Evolutionary conservation across 2,329 filamentous ascomycete species (phyloP).

Genomic region (Exophiala phaeomuriformis): DNA sequence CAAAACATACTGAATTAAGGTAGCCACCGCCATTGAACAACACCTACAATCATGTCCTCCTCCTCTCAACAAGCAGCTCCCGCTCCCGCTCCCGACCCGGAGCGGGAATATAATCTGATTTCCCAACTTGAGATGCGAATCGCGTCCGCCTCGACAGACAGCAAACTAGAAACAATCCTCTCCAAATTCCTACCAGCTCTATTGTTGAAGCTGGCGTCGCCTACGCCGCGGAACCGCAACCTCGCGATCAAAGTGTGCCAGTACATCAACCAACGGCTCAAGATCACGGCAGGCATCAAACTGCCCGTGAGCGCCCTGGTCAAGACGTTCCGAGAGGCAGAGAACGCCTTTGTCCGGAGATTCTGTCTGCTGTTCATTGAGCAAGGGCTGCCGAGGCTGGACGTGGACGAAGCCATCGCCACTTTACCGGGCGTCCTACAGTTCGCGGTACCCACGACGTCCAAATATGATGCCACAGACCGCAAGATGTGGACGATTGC

Average conservation of each 20-base stretch:
- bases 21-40: neutral
- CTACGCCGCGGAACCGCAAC: constrained; percentile 69
- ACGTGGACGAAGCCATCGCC: constrained; percentile 57
- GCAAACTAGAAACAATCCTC: constrained; percentile 70
- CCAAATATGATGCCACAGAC: constrained; percentile 30
- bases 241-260: constrained; percentile 68
- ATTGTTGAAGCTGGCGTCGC: constrained; percentile 77
- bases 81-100: constrained; percentile 38
- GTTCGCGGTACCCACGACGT: constrained; percentile 45
- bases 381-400: constrained; percentile 63
- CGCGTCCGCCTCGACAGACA: constrained; percentile 72
- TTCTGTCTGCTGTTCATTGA: constrained; percentile 86
- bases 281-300: constrained; percentile 56
- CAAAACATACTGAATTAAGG: neutral
- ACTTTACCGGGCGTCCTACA: constrained; percentile 64
- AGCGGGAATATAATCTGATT: constrained; percentile 72
- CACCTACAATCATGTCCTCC: neutral
- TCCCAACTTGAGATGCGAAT: constrained; percentile 82
- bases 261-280: constrained; percentile 61
- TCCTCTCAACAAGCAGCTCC: constrained; percentile 1
- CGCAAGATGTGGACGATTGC: constrained; percentile 56
- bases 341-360: constrained; percentile 69
- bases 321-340: constrained; percentile 78
- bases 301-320: constrained; percentile 78
- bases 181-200: constrained; percentile 73